Conservation (phyloP, 1,284 basidiomycete genomes). For the Mycosarcoma mackinlayi region DNA sequence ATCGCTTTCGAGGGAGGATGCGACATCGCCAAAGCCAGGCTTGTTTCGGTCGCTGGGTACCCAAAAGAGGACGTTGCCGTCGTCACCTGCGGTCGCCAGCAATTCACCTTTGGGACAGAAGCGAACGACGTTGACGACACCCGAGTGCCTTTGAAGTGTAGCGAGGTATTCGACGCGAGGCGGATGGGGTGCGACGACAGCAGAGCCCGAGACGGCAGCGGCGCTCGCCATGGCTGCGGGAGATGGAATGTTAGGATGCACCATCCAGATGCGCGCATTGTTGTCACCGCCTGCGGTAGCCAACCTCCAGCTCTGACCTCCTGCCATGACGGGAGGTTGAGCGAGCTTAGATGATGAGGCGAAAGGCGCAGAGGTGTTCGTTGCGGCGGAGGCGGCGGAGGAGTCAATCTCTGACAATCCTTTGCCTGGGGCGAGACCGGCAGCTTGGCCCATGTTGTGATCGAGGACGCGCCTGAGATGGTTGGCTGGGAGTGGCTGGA, state of each 20-base stretch:
- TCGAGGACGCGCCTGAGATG: constrained; percentile 63
- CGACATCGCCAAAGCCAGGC: constrained; percentile 73
- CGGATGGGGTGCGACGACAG: constrained; percentile 66
- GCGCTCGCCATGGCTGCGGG: constrained; percentile 71
- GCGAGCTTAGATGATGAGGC: constrained; percentile 40
- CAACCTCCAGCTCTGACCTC: constrained; percentile 78
- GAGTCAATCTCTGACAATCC: constrained; percentile 42
- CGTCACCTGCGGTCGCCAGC: constrained; percentile 73
- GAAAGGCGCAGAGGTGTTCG: constrained; percentile 15
- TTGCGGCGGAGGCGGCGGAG: constrained; percentile 12
- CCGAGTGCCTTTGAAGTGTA: constrained; percentile 90
- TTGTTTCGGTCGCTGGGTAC: constrained; percentile 79
- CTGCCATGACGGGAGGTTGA: constrained; percentile 61
- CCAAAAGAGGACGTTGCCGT: constrained; percentile 98
- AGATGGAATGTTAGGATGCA: constrained; percentile 67
- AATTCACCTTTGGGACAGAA: constrained; percentile 78
- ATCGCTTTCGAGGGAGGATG: constrained; percentile 75
- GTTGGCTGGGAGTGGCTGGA: constrained; percentile 60
- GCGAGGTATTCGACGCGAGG: constrained; percentile 96
- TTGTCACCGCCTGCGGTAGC: constrained; percentile 98
- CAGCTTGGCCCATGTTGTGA: constrained; percentile 64
- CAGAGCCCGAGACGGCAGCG: constrained; percentile 75
- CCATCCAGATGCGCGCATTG: constrained; percentile 77
- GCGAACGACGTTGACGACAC: constrained; percentile 93
- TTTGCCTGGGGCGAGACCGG: constrained; percentile 60